These are phyloP conservation scores for Spirogloea muscicola DNA, from an alignment of 139 green algal genomes.

Conservation along the genomic window DNA sequence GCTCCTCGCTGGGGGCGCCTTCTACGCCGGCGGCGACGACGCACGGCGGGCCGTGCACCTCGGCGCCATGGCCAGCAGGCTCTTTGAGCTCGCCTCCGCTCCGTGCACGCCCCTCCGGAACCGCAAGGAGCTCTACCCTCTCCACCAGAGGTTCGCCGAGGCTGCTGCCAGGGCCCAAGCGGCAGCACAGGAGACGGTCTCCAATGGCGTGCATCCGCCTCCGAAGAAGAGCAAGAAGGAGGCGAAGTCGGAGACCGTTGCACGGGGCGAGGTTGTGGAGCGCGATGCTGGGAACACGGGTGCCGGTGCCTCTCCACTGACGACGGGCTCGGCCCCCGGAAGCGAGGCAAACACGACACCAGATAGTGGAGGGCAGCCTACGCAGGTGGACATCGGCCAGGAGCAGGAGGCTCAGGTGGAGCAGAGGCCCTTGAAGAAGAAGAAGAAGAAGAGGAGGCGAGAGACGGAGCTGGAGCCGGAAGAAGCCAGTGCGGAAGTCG, in stretches of 20 bases:
- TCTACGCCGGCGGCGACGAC: not conserved
- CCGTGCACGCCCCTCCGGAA: not conserved
- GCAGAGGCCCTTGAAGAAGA: not conserved
- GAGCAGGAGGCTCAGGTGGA: not conserved
- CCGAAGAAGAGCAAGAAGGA: conserved; percentile 6
- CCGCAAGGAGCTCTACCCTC: not conserved
- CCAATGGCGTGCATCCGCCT: not conserved
- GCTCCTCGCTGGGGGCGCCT: not conserved
- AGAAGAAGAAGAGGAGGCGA: too few species aligned
- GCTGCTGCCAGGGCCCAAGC: not conserved
- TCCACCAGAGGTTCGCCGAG: not conserved
- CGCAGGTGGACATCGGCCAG: not conserved
- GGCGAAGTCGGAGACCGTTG: not conserved
- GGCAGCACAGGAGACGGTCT: conserved; percentile 3
- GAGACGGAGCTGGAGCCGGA: too few species aligned
- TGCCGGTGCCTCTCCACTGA: not conserved
- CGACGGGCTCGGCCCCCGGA: not conserved
- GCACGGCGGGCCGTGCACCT: not conserved
- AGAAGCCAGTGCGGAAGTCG: too few species aligned
- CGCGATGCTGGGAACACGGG: not conserved
- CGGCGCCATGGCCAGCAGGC: not conserved
- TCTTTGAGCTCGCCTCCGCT: conserved; percentile 6
- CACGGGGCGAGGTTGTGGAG: not conserved
- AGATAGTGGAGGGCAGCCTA: not conserved
- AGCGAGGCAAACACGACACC: not conserved